Evolutionary conservation across 164 flowering plant genomes (phyloP).

Genomic region (Hamamelis virginiana): DNA sequence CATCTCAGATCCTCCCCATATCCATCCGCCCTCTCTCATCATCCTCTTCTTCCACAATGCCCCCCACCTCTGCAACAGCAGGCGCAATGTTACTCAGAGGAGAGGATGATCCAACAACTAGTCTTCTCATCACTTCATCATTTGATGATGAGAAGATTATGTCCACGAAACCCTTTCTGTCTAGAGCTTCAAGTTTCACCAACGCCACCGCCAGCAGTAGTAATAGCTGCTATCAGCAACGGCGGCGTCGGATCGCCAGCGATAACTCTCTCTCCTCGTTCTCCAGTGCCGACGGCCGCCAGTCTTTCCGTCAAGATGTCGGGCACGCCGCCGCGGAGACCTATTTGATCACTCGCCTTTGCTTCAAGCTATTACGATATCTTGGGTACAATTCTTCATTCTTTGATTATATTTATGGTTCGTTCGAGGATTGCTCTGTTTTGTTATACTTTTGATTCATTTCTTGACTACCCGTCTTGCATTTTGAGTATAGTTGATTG

Average conservation of each 20-base stretch:
- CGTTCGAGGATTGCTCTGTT: neutral
- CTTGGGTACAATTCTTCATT: conserved; percentile 51
- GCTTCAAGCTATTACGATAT: conserved; percentile 57
- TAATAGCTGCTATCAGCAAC: conserved; percentile 24
- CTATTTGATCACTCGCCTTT: conserved; percentile 53
- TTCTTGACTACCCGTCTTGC: neutral
- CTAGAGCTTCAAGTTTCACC: conserved; percentile 34
- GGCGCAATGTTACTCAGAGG: conserved; percentile 19
- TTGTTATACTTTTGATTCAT: neutral
- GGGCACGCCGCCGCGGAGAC: conserved; percentile 67
- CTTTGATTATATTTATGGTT: neutral
- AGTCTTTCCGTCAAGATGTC: conserved; percentile 46
- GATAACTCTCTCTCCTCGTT: conserved; percentile 29
- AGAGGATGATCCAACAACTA: conserved; percentile 22
- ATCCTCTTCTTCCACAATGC: neutral
- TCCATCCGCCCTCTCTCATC: conserved; percentile 4
- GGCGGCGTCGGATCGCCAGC: conserved; percentile 45
- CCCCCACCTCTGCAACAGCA: neutral
- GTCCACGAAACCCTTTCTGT: conserved; percentile 30
- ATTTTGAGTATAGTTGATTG: too few relatives aligned
- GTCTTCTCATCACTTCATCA: conserved; percentile 21
- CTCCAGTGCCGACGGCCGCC: conserved; percentile 11
- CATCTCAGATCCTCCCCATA: conserved; percentile 22
- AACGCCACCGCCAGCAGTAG: conserved; percentile 1
- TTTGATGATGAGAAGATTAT: conserved; percentile 23